Conservation (phyloP, 2,329 filamentous ascomycete species). For the Pestalotiopsis sp. region DNA sequence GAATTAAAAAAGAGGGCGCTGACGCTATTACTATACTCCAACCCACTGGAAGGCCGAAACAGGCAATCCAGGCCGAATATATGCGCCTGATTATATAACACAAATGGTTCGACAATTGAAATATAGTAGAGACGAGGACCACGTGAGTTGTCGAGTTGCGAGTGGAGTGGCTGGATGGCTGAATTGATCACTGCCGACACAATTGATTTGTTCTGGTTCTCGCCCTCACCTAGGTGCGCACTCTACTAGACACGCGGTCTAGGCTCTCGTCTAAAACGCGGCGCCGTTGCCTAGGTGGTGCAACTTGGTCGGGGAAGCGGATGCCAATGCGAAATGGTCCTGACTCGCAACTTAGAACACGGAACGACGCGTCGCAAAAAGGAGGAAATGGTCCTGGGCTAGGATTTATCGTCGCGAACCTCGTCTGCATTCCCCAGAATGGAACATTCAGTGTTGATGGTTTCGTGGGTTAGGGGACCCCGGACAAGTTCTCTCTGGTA, state of each 20-base stretch:
- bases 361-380: neutral
- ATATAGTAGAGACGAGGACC: neutral
- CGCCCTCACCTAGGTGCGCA: neutral
- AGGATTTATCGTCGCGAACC: neutral
- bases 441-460: neutral
- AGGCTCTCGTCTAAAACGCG: neutral
- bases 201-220: neutral
- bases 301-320: too few relatives aligned
- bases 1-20: neutral
- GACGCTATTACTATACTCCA: neutral
- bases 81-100: neutral
- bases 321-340: too few relatives aligned
- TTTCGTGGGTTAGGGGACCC: neutral
- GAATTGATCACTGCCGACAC: too few relatives aligned
- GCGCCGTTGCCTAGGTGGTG: neutral
- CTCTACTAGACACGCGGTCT: neutral
- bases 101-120: too few relatives aligned
- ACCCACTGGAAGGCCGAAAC: neutral
- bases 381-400: neutral
- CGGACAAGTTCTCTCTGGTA: too few relatives aligned
- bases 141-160: neutral
- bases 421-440: neutral
- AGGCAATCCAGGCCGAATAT: neutral
- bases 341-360: neutral
- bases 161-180: neutral